These are phyloP conservation scores for Colletotrichum spinosum DNA, from an alignment of 2,329 filamentous ascomycete species.

Conservation along the genomic window DNA sequence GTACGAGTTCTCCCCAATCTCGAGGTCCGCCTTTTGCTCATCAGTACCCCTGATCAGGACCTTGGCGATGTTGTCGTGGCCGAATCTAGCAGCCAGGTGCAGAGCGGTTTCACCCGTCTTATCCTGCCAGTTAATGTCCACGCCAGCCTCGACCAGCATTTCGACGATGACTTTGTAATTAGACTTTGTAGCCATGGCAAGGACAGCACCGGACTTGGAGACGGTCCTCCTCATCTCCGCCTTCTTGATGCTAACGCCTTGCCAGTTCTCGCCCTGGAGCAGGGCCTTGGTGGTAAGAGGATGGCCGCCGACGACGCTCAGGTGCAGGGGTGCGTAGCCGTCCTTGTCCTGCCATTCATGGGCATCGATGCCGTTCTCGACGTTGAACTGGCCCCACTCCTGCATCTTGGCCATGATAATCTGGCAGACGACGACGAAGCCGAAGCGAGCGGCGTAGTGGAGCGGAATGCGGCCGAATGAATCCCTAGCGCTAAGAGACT, in stretches of 20 bases:
- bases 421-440: constrained; percentile 90
- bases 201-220: constrained; percentile 86
- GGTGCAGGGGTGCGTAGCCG: constrained; percentile 89
- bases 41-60: constrained; percentile 78
- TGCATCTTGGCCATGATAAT: constrained; percentile 90
- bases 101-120: constrained; percentile 90
- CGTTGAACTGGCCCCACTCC: constrained; percentile 87
- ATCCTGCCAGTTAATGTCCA: constrained; percentile 95
- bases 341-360: constrained; percentile 92
- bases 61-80: constrained; percentile 82
- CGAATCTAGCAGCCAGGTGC: constrained; percentile 91
- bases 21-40: constrained; percentile 79
- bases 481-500: constrained; percentile 77
- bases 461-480: constrained; percentile 85
- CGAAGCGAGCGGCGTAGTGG: constrained; percentile 95
- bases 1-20: constrained; percentile 85
- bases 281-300: constrained; percentile 85
- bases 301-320: constrained; percentile 93
- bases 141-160: constrained; percentile 87
- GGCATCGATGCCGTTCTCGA: constrained; percentile 87
- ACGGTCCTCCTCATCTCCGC: constrained; percentile 75
- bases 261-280: constrained; percentile 83
- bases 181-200: constrained; percentile 88
- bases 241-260: constrained; percentile 71
- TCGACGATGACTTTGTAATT: constrained; percentile 88